A percentile compares a stretch with the other conserved stretches of the same genome.
phyloP scores from a whole-genome alignment of 1,284 basidiomycete species.

The Microbotryum silenes-acaulis region DNA sequence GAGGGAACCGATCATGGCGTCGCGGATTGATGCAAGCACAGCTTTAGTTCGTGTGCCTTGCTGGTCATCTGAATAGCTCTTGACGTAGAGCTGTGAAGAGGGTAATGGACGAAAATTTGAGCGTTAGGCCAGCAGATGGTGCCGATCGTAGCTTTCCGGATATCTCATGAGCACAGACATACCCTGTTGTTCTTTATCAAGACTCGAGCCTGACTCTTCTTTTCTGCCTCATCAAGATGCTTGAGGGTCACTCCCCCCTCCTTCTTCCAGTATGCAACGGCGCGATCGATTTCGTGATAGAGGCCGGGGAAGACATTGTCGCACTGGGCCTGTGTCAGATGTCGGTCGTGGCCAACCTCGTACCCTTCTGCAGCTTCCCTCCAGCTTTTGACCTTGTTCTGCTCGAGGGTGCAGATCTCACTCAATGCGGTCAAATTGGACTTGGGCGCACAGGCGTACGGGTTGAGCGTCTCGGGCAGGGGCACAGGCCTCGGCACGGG shows the following conservation, averaged over 20 bases:
- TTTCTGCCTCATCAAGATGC: constrained; percentile 39
- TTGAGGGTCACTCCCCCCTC: constrained; percentile 36
- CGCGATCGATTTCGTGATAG: constrained; percentile 39
- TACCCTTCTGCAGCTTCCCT: background rate
- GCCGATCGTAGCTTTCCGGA: background rate
- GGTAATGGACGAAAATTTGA: background rate
- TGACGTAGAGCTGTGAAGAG: constrained; percentile 37
- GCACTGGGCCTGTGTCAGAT: constrained; percentile 36
- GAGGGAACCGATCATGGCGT: constrained; percentile 35
- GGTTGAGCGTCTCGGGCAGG: background rate
- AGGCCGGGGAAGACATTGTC: constrained; percentile 36
- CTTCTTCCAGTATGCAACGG: constrained; percentile 31
- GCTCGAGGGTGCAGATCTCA: constrained; percentile 2
- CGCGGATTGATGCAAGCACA: constrained; percentile 33
- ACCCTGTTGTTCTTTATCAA: constrained; percentile 39
- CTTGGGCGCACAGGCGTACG: constrained; percentile 11
- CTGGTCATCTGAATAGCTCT: constrained; percentile 35
- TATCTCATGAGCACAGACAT: constrained; percentile 6
- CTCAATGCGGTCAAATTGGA: constrained; percentile 5
- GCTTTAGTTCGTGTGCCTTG: constrained; percentile 28
- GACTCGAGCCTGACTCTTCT: constrained; percentile 36
- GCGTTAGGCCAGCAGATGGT: background rate
- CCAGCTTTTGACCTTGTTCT: background rate
- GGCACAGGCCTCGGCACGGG: background rate
- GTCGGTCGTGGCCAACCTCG: constrained; percentile 21